Base-by-base conservation (phyloP, 1,284 basidiomycete genomes). In the Wolfiporia cocos region DNA sequence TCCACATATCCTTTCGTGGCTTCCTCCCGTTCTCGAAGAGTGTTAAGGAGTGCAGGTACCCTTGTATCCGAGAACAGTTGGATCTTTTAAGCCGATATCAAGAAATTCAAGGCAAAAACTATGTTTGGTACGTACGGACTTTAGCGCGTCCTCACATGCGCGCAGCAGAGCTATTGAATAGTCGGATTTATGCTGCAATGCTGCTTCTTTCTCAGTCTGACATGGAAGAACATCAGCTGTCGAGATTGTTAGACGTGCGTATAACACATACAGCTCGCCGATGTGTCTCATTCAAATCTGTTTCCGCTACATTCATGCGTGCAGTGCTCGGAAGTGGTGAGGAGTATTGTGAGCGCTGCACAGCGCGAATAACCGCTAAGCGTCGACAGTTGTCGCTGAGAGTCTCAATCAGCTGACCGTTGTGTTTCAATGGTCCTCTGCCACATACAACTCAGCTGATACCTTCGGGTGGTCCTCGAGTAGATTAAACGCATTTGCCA, bases 1-100 rank as follows among this genome's bases (percentile, higher is more conserved):
- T 53, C 53, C 26, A 49, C 38, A 23, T 53, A 45, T 10, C 53
- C 49, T 24, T 48, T 44, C 1, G 48, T 33, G 2, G 24, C 29
- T 9, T 24, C 9, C 24, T 43, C 38, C 34, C 53, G 48, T 11
- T 36, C 40, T 11, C 34, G 22, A n/a, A 55, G 37, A 5, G 35
- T 41, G 0, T 41, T 40, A 17, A 29, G 32, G 4, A 55, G 39
- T n/a, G 43, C 48, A 3, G 47, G 47, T 4, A 31, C 35, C 1
- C 51, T 49, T 11, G 43, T 34, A 2, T 43, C 40, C 1, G 22
- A 26, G 34, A 55, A 55, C 4, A 35, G 34, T 2, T 37, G 46
- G 1, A 44, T 15, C 47, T 48, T 15, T 6, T 2, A 34, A 6
- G 14, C 4, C 18, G 15, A 3, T 7, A 18, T 21, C 4, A 28